Percentiles rank a stretch among this genome's conserved stretches.
phyloP scores from a whole-genome alignment of 306 rosid species.

The Corylus avellana region DNA sequence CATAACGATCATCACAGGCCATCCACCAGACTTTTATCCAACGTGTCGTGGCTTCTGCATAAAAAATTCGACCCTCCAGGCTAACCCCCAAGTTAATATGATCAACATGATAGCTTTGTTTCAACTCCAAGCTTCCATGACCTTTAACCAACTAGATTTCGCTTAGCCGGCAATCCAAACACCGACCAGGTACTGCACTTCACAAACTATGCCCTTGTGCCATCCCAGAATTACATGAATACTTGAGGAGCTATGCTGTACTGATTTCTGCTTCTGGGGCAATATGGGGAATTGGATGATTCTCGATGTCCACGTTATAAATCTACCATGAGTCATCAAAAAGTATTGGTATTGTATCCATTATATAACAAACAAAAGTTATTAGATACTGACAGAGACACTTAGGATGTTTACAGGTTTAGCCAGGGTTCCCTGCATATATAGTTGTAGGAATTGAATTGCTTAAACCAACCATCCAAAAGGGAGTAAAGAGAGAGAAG shows the following conservation, averaged over 20 bases:
- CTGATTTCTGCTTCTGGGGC: not conserved
- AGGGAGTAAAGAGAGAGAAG: conserved; percentile 2
- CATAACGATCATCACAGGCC: conserved; percentile 9
- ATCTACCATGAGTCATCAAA: not conserved
- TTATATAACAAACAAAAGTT: not conserved
- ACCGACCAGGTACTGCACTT: conserved; percentile 2
- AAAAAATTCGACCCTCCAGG: conserved; percentile 4
- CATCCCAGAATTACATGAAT: conserved; percentile 13
- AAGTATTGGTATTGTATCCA: not conserved
- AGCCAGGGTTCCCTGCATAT: not conserved
- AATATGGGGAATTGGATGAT: not conserved
- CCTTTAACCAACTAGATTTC: conserved; percentile 24
- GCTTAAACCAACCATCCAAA: conserved; percentile 1
- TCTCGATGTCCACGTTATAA: conserved; percentile 5
- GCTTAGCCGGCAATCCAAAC: conserved; percentile 47
- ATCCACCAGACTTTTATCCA: conserved; percentile 7
- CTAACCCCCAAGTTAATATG: conserved; percentile 6
- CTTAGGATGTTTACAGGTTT: not conserved
- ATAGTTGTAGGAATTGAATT: not conserved
- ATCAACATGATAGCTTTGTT: conserved; percentile 39
- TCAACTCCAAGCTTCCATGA: conserved; percentile 47
- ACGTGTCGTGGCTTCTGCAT: not conserved
- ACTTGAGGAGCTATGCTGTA: not conserved
- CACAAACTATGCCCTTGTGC: not conserved
- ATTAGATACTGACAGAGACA: not conserved